Conservation (phyloP, 495 filamentous ascomycete genomes). For the Aspergillus ostianus region DNA sequence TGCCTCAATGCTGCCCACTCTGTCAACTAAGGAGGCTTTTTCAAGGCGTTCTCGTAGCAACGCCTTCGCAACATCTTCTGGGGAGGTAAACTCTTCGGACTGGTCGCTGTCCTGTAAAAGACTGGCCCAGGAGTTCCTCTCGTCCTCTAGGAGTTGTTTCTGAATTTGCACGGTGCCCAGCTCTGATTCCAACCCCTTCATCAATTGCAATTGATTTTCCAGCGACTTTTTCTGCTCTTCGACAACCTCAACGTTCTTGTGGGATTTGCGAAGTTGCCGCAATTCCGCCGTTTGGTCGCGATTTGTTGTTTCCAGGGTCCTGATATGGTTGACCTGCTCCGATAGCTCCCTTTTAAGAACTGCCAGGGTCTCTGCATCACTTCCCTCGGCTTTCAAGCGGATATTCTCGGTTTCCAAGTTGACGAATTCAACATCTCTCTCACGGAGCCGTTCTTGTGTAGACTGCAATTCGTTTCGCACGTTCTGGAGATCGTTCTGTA, state of each 20-base stretch:
- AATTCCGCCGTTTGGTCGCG: conserved; percentile 79
- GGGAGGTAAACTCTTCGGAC: conserved; percentile 75
- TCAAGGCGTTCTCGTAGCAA: conserved; percentile 79
- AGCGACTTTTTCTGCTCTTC: conserved; percentile 92
- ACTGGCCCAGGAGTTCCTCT: conserved; percentile 79
- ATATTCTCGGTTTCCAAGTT: conserved; percentile 79
- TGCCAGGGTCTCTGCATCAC: conserved; percentile 75
- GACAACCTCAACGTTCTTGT: conserved; percentile 86
- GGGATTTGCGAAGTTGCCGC: conserved; percentile 70
- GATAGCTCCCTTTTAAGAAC: conserved; percentile 83
- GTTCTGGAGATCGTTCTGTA: conserved; percentile 67
- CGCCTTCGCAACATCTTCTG: conserved; percentile 82
- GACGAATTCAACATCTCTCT: conserved; percentile 67
- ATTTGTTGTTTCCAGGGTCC: conserved; percentile 74
- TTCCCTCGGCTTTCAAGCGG: conserved; percentile 76
- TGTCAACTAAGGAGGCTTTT: conserved; percentile 72
- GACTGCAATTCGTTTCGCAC: conserved; percentile 61
- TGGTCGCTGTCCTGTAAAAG: conserved; percentile 70
- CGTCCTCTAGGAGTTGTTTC: conserved; percentile 84
- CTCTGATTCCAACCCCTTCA: conserved; percentile 71
- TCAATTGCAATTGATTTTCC: conserved; percentile 70
- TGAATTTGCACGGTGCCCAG: conserved; percentile 76
- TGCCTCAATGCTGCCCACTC: conserved; percentile 71
- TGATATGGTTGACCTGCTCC: conserved; percentile 88
- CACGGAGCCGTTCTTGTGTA: conserved; percentile 62